phyloP scores from a whole-genome alignment of 805 yeast species.

The Candida xyloterini region DNA sequence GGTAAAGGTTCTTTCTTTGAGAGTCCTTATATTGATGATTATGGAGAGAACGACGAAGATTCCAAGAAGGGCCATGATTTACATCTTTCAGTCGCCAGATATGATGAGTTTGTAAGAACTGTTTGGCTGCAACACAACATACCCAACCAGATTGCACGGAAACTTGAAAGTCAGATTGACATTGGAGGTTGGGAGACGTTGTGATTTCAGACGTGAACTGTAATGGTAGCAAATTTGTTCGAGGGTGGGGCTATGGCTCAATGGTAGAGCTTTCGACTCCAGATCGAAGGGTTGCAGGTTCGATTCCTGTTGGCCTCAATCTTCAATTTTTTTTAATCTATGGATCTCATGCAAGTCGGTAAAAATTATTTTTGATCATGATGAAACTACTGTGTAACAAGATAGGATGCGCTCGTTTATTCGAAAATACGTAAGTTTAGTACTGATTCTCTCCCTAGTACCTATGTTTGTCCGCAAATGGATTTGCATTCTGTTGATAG shows the following conservation, averaged over 20 bases:
- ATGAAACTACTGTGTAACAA: neutral
- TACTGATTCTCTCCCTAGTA: slow-evolving; percentile 2
- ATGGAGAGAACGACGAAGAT: slow-evolving; percentile 82
- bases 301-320: slow-evolving; percentile 81
- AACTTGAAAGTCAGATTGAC: slow-evolving; percentile 74
- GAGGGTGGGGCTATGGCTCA: slow-evolving; percentile 66
- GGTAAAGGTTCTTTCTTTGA: slow-evolving; percentile 81
- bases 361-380: neutral
- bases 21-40: slow-evolving; percentile 81
- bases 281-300: slow-evolving; percentile 85
- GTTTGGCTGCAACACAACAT: slow-evolving; percentile 80
- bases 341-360: neutral
- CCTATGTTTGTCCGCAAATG: slow-evolving; percentile 11
- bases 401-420: neutral
- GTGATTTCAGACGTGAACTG: slow-evolving; percentile 27
- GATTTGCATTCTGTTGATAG: slow-evolving; percentile 24
- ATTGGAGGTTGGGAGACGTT: slow-evolving; percentile 96
- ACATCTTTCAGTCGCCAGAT: slow-evolving; percentile 56
- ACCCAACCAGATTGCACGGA: slow-evolving; percentile 73
- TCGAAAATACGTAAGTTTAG: neutral
- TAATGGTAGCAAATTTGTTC: neutral
- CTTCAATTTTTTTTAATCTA: slow-evolving; percentile 32
- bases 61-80: slow-evolving; percentile 71
- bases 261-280: slow-evolving; percentile 81
- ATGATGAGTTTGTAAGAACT: slow-evolving; percentile 60